Evolutionary conservation across 169 alveolate species (phyloP).

Genomic region (Plasmodium ovale): DNA sequence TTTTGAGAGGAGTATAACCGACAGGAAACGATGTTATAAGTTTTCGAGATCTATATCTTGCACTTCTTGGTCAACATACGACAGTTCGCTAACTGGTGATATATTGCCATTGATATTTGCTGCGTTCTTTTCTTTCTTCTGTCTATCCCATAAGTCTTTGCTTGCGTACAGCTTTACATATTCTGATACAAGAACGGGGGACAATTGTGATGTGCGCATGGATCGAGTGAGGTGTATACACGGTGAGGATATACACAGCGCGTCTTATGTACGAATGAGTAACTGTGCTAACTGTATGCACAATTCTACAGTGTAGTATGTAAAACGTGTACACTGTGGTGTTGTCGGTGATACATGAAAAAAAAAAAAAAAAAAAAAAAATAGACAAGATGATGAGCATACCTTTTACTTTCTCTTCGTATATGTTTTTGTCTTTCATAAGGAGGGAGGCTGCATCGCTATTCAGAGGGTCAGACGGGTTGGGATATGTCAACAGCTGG

Average conservation of each 20-base stretch:
- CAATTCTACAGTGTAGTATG: too few relatives aligned
- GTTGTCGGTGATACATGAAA: too few relatives aligned
- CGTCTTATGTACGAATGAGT: too few relatives aligned
- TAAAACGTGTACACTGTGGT: too few relatives aligned
- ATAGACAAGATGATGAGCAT: slow-evolving; percentile 11
- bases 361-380: slow-evolving; percentile 4
- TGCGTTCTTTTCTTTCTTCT: slow-evolving; percentile 49
- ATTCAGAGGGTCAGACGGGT: slow-evolving; percentile 97
- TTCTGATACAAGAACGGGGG: slow-evolving; percentile 61
- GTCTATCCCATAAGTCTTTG: slow-evolving; percentile 83
- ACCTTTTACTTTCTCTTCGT: slow-evolving; percentile 94
- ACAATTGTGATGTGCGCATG: not conserved
- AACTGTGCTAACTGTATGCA: too few relatives aligned
- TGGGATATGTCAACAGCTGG: slow-evolving; percentile 96
- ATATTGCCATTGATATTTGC: slow-evolving; percentile 54
- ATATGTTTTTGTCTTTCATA: slow-evolving; percentile 90
- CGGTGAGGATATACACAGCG: too few relatives aligned
- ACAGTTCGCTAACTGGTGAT: slow-evolving; percentile 70
- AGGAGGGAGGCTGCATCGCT: slow-evolving; percentile 97
- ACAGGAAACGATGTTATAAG: slow-evolving; percentile 21
- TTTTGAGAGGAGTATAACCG: too few relatives aligned
- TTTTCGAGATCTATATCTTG: slow-evolving; percentile 61
- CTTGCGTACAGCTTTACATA: slow-evolving; percentile 86
- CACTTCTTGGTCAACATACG: slow-evolving; percentile 65
- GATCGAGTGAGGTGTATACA: too few relatives aligned